A percentile compares a stretch with the other conserved stretches of the same genome.
Evolutionary conservation across 192 early-diverging fungal genomes (phyloP).

Genomic region (Mortierella claussenii): DNA sequence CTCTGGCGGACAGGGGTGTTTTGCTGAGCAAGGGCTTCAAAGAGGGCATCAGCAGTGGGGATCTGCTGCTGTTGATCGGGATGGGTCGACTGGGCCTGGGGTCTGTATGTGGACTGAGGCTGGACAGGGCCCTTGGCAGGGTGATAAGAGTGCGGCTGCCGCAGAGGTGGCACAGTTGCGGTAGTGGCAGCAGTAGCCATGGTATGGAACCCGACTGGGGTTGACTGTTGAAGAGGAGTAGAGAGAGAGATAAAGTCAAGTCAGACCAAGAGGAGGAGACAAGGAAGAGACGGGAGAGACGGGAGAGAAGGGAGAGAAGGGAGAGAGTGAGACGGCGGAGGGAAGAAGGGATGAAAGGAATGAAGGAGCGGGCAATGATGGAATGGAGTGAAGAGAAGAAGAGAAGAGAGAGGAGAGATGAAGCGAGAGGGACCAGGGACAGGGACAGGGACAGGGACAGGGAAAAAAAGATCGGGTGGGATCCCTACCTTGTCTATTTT

Average conservation of each 20-base stretch:
- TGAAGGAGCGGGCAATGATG: no score
- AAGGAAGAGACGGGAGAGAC: neutral
- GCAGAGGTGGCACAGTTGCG: slow-evolving; percentile 10
- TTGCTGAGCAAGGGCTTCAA: slow-evolving; percentile 29
- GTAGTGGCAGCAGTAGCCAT: slow-evolving; percentile 28
- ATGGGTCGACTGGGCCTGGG: neutral
- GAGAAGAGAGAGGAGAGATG: slow-evolving; percentile 2
- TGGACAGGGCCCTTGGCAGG: slow-evolving; percentile 2
- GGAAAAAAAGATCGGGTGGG: neutral
- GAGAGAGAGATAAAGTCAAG: no score
- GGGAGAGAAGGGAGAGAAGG: neutral
- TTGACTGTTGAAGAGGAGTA: neutral
- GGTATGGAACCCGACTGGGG: neutral
- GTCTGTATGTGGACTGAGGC: neutral
- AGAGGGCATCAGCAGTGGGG: slow-evolving; percentile 44
- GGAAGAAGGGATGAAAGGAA: neutral
- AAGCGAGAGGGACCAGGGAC: neutral
- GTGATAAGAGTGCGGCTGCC: neutral
- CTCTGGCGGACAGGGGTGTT: no score
- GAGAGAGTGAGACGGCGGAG: neutral
- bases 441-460: neutral
- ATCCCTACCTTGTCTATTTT: slow-evolving; percentile 2
- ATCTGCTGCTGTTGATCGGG: slow-evolving; percentile 6
- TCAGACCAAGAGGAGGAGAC: neutral
- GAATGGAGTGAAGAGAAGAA: slow-evolving; percentile 7